Evolutionary conservation across 2,329 filamentous ascomycete species (phyloP).

Genomic region (Botryotinia globosa): DNA sequence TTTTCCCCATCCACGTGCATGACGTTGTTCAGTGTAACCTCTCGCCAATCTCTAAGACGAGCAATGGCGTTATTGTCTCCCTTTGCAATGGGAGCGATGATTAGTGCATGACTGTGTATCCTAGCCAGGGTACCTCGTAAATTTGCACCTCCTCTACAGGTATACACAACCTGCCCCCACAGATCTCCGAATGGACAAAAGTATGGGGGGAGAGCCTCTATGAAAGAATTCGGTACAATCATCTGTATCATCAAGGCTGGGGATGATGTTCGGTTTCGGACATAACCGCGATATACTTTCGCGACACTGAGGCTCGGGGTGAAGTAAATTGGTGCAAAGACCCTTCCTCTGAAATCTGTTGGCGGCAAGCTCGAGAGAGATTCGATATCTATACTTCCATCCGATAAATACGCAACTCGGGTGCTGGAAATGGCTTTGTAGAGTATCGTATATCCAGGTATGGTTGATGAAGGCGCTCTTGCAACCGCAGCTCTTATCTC

Average conservation of each 20-base stretch:
- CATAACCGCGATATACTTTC: not conserved
- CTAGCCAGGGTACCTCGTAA: not conserved
- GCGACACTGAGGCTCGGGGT: not conserved
- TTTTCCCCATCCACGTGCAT: not conserved
- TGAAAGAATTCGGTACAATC: not conserved
- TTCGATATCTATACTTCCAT: not conserved
- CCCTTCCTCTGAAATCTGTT: not conserved
- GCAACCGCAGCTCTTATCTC: not conserved
- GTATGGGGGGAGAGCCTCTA: not conserved
- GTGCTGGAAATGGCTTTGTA: not conserved
- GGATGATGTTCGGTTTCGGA: not conserved
- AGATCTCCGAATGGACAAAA: not conserved
- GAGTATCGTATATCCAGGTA: not conserved
- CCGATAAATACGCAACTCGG: not conserved
- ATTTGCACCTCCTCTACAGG: not conserved
- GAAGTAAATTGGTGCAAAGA: not conserved
- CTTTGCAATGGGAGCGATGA: not conserved
- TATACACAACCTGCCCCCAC: not conserved
- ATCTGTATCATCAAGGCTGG: not conserved
- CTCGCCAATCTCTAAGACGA: not conserved
- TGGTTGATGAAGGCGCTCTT: not conserved
- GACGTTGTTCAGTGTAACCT: not conserved
- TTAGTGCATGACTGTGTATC: not conserved
- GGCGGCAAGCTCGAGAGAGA: not conserved
- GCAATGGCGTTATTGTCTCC: not conserved